Evolutionary conservation across 2,329 filamentous ascomycete species (phyloP), one percentile per base, ranked within the genome.

Genomic region (Ceratocystis smalleyi): DNA sequence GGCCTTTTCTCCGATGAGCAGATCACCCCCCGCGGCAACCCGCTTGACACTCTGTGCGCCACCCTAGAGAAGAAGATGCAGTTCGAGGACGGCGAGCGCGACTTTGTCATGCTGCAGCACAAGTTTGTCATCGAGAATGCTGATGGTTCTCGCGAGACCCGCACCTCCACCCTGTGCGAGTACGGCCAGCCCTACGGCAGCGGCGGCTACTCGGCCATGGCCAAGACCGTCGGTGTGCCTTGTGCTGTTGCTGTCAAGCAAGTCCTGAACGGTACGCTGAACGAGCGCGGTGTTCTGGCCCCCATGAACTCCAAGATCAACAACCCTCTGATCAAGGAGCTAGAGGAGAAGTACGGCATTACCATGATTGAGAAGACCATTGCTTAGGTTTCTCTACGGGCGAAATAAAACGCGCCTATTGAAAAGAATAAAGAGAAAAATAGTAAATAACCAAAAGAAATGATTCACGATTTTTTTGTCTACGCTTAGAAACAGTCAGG

Each of bases 51-150:
- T n/a, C 83, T 96, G 47, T 96, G 91, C 77, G 89, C 89, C 40
- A 88, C 85, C 2, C 82, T 96, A 35, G 90, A 95, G 79, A 77
- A 88, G 79, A 95, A 95, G 84, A 95, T 95, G 89, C 83, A 88
- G 75, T 96, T 86, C 75, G 87, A 83, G 71, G 79, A 87, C 70
- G 86, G 82, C 67, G 90, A 96, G 83, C 86, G 91, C 66, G 91
- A 95, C 75, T 78, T 95, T 69, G 88, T 94, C 68, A 83, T 88
- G 64, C 81, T 90, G 40, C 87, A 90, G 77, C 87, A 89, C 78
- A 86, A 84, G 77, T 95, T 95, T 74, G 85, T 85, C 73, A 89
- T 95, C 69, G 88, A 94, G 79, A 79, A 87, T 76, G 85, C 86
- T 75, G 87, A 94, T 73, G 90, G 90, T 71, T 82, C 77, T 72